Evolutionary conservation across 2,329 filamentous ascomycete genomes (phyloP).

Genomic region (Monilinia polystroma): DNA sequence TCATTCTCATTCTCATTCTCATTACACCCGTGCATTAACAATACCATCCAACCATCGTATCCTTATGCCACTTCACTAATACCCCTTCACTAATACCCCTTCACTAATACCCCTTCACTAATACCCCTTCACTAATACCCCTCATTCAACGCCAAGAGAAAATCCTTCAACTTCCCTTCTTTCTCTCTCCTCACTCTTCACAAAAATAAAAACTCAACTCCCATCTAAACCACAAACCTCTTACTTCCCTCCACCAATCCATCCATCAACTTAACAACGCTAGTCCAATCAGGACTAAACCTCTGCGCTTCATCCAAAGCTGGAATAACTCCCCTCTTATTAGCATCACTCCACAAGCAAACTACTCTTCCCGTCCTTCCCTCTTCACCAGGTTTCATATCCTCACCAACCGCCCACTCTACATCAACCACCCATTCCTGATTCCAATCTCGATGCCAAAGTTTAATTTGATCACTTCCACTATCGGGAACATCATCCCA

Average conservation of each 20-base stretch:
- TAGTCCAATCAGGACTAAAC: slow-evolving; percentile 78
- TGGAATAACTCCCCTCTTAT: slow-evolving; percentile 68
- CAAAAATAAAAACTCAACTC: background rate
- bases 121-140: no score
- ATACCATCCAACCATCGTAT: no score
- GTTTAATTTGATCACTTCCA: slow-evolving; percentile 66
- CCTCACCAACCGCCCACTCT: slow-evolving; percentile 51
- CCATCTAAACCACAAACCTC: slow-evolving; percentile 27
- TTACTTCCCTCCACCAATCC: slow-evolving; percentile 81
- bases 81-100: background rate
- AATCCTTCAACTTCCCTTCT: background rate
- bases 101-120: background rate
- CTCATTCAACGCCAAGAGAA: background rate
- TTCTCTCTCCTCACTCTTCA: no score
- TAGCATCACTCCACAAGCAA: slow-evolving; percentile 88
- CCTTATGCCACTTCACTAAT: background rate
- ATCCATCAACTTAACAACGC: slow-evolving; percentile 70
- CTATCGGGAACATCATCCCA: slow-evolving; percentile 60
- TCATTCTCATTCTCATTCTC: no score
- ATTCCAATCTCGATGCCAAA: slow-evolving; percentile 82
- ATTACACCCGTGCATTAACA: no score
- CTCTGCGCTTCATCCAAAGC: slow-evolving; percentile 77
- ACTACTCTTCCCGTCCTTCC: slow-evolving; percentile 63
- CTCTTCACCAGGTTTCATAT: slow-evolving; percentile 40
- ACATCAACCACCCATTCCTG: slow-evolving; percentile 71